Percentiles rank a stretch among this genome's conserved stretches.
These are phyloP conservation scores for Metschnikowia chrysomelidarum DNA, from an alignment of 805 yeast species.

Conservation along the genomic window DNA sequence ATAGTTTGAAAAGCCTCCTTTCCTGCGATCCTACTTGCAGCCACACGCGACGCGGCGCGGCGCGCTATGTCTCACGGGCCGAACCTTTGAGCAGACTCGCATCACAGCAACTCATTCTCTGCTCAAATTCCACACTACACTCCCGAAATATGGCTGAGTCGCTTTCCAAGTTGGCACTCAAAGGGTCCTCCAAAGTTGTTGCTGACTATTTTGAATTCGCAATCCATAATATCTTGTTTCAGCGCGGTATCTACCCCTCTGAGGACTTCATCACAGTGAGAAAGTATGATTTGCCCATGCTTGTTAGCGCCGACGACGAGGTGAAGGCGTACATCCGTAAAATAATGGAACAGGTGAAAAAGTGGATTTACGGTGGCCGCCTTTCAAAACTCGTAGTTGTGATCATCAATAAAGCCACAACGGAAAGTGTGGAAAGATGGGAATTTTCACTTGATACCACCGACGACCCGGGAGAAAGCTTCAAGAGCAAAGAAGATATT, in stretches of 20 bases:
- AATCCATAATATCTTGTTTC: constrained; percentile 78
- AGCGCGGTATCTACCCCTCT: constrained; percentile 85
- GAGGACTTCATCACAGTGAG: constrained; percentile 77
- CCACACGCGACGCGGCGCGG: no score
- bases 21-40: no score
- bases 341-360: constrained; percentile 60
- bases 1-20: no score
- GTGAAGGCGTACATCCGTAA: constrained; percentile 64
- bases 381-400: constrained; percentile 69
- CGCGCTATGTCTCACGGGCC: no score
- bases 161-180: constrained; percentile 51
- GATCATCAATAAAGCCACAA: constrained; percentile 64
- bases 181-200: constrained; percentile 76
- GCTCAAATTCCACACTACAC: background rate
- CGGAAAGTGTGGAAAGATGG: constrained; percentile 81
- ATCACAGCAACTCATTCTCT: background rate
- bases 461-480: constrained; percentile 14
- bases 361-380: constrained; percentile 71
- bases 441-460: constrained; percentile 64
- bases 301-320: constrained; percentile 73
- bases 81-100: background rate
- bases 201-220: constrained; percentile 84
- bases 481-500: constrained; percentile 45
- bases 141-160: constrained; percentile 13
- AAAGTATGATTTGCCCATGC: constrained; percentile 75